phyloP scores from a whole-genome alignment of 257 asterid species.

The Euphrasia confusa region DNA sequence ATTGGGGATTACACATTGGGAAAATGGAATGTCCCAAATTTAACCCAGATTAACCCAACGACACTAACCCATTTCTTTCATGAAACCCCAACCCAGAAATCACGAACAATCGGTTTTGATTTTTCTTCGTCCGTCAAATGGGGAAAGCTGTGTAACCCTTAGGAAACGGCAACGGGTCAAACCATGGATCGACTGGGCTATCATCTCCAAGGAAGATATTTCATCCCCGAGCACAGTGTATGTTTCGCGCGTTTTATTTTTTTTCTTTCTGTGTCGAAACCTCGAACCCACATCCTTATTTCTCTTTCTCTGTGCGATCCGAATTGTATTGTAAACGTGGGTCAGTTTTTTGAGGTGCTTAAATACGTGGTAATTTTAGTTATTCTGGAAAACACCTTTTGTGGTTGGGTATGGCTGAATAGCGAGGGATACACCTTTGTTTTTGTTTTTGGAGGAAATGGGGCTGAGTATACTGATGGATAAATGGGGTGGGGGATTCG shows the following conservation, averaged over 20 bases:
- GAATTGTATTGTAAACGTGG: neutral
- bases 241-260: neutral
- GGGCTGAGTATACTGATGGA: neutral
- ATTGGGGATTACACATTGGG: no score
- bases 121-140: constrained; percentile 30
- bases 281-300: constrained; percentile 9
- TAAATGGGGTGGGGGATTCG: no score
- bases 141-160: constrained; percentile 69
- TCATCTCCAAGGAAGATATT: constrained; percentile 57
- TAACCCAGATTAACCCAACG: no score
- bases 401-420: neutral
- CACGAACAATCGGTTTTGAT: no score
- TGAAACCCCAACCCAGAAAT: no score
- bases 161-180: constrained; percentile 61
- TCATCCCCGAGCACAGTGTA: constrained; percentile 54
- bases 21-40: no score
- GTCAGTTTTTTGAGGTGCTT: neutral
- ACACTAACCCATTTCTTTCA: no score
- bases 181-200: constrained; percentile 78
- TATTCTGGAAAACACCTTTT: neutral
- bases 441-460: neutral
- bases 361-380: no score
- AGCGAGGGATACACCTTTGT: neutral
- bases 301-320: constrained; percentile 1
- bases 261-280: neutral